Conservation (phyloP, 208 protist species). For the Trypanosoma caninum region DNA sequence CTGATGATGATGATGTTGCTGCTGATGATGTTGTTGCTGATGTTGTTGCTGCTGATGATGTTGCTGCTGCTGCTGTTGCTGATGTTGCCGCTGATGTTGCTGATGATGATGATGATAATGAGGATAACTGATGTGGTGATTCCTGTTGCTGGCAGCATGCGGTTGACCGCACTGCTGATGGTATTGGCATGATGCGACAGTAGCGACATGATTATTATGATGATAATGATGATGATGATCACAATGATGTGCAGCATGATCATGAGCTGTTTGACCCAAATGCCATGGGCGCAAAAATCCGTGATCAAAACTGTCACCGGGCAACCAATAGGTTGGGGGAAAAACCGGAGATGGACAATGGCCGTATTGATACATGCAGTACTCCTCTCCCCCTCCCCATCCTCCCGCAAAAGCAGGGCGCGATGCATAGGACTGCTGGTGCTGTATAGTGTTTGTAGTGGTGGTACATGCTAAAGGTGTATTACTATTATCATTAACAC, state of each 20-base stretch:
- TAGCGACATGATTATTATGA: constrained; percentile 1
- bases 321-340: neutral
- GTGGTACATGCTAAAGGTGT: too few relatives aligned
- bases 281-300: neutral
- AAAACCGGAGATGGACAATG: neutral
- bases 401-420: neutral
- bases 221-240: constrained; percentile 7
- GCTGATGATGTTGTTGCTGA: constrained; percentile 3
- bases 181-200: too few relatives aligned
- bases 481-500: neutral
- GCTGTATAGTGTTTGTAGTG: neutral
- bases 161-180: too few relatives aligned
- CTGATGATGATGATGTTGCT: constrained; percentile 15
- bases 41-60: constrained; percentile 14
- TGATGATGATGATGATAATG: constrained; percentile 3
- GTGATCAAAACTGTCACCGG: too few relatives aligned
- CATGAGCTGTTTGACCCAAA: neutral
- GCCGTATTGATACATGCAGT: constrained; percentile 2
- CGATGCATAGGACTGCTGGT: neutral
- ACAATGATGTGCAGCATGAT: constrained; percentile 4
- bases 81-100: constrained; percentile 15
- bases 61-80: constrained; percentile 23
- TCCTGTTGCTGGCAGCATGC: too few relatives aligned
- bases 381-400: too few relatives aligned
- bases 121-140: constrained; percentile 3